A percentile compares a stretch with the other conserved stretches of the same genome.
Evolutionary conservation across 1,284 basidiomycete species (phyloP).

Genomic region (Dichomitus squalens): DNA sequence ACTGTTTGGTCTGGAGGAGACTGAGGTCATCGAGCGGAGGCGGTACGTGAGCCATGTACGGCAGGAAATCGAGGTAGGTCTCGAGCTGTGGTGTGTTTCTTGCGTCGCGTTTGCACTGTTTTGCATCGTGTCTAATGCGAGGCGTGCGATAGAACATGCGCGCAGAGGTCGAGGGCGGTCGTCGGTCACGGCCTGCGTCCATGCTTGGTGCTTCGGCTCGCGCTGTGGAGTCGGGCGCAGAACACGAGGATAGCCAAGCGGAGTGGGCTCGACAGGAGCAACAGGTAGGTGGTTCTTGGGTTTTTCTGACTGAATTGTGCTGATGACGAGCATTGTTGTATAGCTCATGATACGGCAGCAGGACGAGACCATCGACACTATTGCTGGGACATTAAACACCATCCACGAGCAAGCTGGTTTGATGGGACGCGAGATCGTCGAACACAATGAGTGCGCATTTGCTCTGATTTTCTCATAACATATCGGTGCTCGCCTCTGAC

Average conservation of each 20-base stretch:
- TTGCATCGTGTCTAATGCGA: slow-evolving; percentile 22
- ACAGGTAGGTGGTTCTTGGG: slow-evolving; percentile 49
- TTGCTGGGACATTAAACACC: slow-evolving; percentile 80
- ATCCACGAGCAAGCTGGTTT: slow-evolving; percentile 87
- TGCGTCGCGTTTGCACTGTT: background rate
- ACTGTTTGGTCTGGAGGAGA: slow-evolving; percentile 79
- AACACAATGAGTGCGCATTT: slow-evolving; percentile 80
- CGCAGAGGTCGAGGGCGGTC: slow-evolving; percentile 46
- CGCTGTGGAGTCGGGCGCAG: slow-evolving; percentile 12
- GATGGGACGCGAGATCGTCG: slow-evolving; percentile 86
- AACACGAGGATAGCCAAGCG: slow-evolving; percentile 62
- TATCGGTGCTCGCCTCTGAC: no score
- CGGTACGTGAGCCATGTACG: slow-evolving; percentile 76
- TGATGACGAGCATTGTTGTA: background rate
- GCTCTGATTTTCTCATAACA: background rate
- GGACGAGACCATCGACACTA: slow-evolving; percentile 83
- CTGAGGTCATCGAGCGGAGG: slow-evolving; percentile 72
- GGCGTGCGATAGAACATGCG: slow-evolving; percentile 63
- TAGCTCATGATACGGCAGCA: slow-evolving; percentile 82
- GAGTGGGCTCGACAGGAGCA: slow-evolving; percentile 86
- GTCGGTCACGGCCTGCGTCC: slow-evolving; percentile 29
- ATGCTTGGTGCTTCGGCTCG: slow-evolving; percentile 22
- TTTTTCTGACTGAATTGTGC: background rate
- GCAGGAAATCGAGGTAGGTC: slow-evolving; percentile 70
- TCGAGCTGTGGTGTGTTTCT: slow-evolving; percentile 7